A percentile compares a stretch with the other conserved stretches of the same genome.
Conservation (phyloP, 2,329 filamentous ascomycete species). For the Onygenales sp. region DNA sequence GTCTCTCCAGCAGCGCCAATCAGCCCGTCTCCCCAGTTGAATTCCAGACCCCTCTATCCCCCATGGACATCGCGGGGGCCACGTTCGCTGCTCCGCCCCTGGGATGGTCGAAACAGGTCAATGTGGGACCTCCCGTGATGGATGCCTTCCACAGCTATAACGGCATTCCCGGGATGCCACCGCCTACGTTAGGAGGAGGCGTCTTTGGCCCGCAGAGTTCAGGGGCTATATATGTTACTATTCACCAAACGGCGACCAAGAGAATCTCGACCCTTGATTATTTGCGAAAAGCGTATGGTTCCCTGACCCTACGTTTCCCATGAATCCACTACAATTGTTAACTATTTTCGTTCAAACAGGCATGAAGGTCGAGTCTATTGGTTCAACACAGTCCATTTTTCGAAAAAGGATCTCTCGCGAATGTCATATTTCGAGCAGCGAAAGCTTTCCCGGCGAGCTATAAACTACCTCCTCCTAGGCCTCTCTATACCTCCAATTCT, state of each 20-base stretch:
- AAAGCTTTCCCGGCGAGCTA: slow-evolving; percentile 80
- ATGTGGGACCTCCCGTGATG: not conserved
- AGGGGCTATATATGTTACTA: slow-evolving; percentile 51
- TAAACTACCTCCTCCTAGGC: slow-evolving; percentile 86
- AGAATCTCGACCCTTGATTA: slow-evolving; percentile 92
- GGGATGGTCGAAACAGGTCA: not conserved
- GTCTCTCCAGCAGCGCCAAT: not conserved
- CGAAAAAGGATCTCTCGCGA: slow-evolving; percentile 65
- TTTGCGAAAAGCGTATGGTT: slow-evolving; percentile 73
- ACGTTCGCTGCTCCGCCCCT: no score
- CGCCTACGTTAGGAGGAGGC: slow-evolving; percentile 23
- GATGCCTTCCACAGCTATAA: slow-evolving; percentile 12
- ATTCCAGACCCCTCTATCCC: not conserved
- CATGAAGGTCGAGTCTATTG: slow-evolving; percentile 93
- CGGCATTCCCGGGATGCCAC: slow-evolving; percentile 17
- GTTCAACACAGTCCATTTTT: slow-evolving; percentile 96
- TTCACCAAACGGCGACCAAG: slow-evolving; percentile 83
- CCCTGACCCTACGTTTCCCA: not conserved
- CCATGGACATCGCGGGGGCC: not conserved
- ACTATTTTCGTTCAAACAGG: slow-evolving; percentile 35
- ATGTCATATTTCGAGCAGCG: slow-evolving; percentile 79
- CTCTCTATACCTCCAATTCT: slow-evolving; percentile 83
- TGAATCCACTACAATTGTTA: not conserved
- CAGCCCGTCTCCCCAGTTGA: not conserved
- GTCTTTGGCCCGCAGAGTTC: slow-evolving; percentile 40